Evolutionary conservation across 2,329 filamentous ascomycete species (phyloP), one percentile per base, ranked within the genome.

Genomic region (Trichophyton equinum): DNA sequence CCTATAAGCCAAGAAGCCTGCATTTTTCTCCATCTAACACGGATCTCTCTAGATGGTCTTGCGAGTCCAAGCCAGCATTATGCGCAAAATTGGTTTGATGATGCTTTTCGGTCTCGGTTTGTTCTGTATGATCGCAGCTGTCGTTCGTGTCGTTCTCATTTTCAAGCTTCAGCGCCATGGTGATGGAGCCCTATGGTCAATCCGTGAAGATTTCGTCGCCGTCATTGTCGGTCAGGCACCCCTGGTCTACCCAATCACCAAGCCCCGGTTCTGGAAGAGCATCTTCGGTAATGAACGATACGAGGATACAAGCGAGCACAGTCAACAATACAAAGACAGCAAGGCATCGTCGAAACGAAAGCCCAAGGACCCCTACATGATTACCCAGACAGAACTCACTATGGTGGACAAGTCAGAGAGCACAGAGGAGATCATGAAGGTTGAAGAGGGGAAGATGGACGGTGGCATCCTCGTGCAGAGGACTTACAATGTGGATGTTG

Each of bases 181-280:
- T 36, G 58, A 13, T 60, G 64, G 64, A 61, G 73, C 74, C 0
- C 68, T 76, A 20, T 76, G 74, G 74, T 74, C 72, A 2, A 70
- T 72, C 27, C 70, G 73, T 11, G 73, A 76, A 62, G 72, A 74
- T 59, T 68, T 72, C n/a, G 70, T 75, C 6, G 72, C 71, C 2
- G 70, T 75, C 44, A 67, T 74, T 1, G 71, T 75, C 1, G 72
- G 71, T 3, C 71, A 75, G 51, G 69, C 72, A 0, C 72, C 73
- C 1, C 72, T 76, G 65, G 65, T 74, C 0, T 66, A 67, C 1
- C 72, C 73, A 18, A 55, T 55, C 27, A 55, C 51, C 2, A 55
- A 55, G 33, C 51, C 51, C 51, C 7, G 51, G 2, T 55, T 55
- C 27, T 55, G 51, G 51, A 55, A 36, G n/a, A 20, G 27, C 13